Evolutionary conservation across 2,329 filamentous ascomycete species (phyloP), one percentile per base, ranked within the genome.

Genomic region (Gliomastix tumulicola): DNA sequence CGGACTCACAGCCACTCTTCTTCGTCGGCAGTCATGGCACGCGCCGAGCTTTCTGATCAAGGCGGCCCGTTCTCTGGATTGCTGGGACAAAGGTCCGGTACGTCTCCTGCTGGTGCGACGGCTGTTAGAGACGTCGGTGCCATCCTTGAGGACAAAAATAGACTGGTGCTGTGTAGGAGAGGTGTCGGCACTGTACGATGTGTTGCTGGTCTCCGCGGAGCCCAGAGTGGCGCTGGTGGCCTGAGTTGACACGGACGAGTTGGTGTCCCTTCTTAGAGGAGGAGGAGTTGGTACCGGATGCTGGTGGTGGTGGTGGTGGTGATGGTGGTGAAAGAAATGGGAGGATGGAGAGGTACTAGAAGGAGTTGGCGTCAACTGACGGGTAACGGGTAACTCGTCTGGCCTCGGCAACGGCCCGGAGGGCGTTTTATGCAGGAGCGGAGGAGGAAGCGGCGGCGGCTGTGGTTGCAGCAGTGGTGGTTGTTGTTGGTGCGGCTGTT

Each of bases 31-130:
- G 46, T 76, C 72, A 22, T 53, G 48, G 48, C 74, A 79, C 33
- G 74, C 74, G 39, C 74, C 74, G 36, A 78, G 58, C 53, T 77
- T 78, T 47, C 74, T 60, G 42, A 79, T 78, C 39, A 79, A 53
- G 32, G 74, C 74, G 32, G 74, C 74, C 52, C 72, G 72, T 46
- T 77, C 71, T 52, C 74, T 66, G 48, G 76, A 75, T 43, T 71
- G 63, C 37, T 73, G 66, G 21, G 73, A 76, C 43, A 79, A 60
- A 42, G 74, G 74, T 30, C 74, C 74, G 43, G 74, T 78, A 38
- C 74, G 69, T 54, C 74, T 68, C 49, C 74, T 69, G 51, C 69
- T 77, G 43, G 71, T 62, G 48, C 72, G 69, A 47, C 71, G 69
- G 51, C 61, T 65, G 50, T 68, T 66, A 59, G 64, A 65, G 52